phyloP scores from a whole-genome alignment of 2,329 filamentous ascomycete species.

The Alternaria ethzedia region DNA sequence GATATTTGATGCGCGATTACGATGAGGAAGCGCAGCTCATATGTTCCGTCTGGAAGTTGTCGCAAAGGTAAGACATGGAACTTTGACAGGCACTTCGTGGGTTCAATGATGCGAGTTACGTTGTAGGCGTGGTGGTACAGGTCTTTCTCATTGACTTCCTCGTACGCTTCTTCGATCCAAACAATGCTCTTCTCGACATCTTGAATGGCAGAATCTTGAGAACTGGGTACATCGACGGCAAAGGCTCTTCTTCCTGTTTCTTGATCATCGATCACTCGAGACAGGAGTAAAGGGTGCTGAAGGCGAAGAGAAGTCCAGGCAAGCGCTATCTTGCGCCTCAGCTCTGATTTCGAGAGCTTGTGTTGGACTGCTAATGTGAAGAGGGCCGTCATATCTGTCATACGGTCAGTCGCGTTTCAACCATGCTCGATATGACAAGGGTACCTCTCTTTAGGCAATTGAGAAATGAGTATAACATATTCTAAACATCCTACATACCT shows the following conservation, averaged over 20 bases:
- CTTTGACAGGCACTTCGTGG: conserved; percentile 45
- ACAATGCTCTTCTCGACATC: conserved; percentile 39
- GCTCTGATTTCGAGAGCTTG: conserved; percentile 30
- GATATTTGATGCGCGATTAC: conserved; percentile 54
- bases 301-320: conserved; percentile 51
- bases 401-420: background rate
- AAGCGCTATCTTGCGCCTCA: conserved; percentile 45
- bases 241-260: conserved; percentile 36
- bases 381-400: conserved; percentile 49
- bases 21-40: conserved; percentile 45
- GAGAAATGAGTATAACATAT: background rate
- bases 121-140: conserved; percentile 54
- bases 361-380: conserved; percentile 48
- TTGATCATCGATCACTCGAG: conserved; percentile 31
- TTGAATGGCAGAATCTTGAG: conserved; percentile 38
- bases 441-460: background rate
- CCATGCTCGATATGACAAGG: background rate
- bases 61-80: conserved; percentile 49
- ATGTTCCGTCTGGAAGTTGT: conserved; percentile 29
- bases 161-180: conserved; percentile 50
- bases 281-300: conserved; percentile 49
- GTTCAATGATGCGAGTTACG: conserved; percentile 48
- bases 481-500: background rate
- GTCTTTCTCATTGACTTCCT: conserved; percentile 41
- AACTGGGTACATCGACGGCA: conserved; percentile 38